phyloP scores from a whole-genome alignment of 148 eudicot species.

The Chenopodium berlandieri region DNA sequence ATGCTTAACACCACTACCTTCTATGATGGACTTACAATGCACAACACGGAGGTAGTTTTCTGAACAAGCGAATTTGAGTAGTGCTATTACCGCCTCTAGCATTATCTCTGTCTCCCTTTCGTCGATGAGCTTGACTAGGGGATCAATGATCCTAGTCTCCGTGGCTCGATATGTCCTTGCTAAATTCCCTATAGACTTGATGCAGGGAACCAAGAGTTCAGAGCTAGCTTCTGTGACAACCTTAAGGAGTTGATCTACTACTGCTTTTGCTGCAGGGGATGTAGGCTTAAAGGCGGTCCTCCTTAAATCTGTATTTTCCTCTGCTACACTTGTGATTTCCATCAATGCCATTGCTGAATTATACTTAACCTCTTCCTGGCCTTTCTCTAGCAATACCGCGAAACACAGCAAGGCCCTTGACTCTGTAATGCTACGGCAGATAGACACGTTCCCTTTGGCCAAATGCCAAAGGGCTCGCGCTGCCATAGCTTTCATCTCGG shows the following conservation, averaged over 20 bases:
- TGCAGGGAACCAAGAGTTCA: conserved; percentile 56
- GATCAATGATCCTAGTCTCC: conserved; percentile 55
- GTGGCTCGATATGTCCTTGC: conserved; percentile 79
- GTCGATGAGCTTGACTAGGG: conserved; percentile 59
- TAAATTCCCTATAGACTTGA: conserved; percentile 60
- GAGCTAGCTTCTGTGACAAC: conserved; percentile 48
- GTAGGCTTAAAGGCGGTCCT: conserved; percentile 75
- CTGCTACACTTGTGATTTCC: conserved; percentile 79
- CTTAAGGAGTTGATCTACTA: conserved; percentile 67
- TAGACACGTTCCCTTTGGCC: conserved; percentile 56
- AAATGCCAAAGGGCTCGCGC: conserved; percentile 71
- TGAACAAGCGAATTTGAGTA: conserved; percentile 54
- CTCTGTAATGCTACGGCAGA: conserved; percentile 67
- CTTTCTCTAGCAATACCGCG: conserved; percentile 70
- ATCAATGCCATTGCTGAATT: conserved; percentile 77
- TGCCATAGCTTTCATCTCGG: conserved; percentile 85
- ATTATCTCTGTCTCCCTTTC: conserved; percentile 57
- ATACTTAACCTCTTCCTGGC: conserved; percentile 56
- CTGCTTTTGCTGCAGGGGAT: conserved; percentile 69
- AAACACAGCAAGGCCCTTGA: conserved; percentile 77
- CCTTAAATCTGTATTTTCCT: conserved; percentile 57
- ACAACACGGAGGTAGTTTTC: conserved; percentile 55
- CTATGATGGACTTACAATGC: conserved; percentile 66
- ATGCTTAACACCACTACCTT: conserved; percentile 52
- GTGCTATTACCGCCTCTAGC: conserved; percentile 44